Conservation (phyloP, 345 rosid species). For the Eucalyptus regnans region DNA sequence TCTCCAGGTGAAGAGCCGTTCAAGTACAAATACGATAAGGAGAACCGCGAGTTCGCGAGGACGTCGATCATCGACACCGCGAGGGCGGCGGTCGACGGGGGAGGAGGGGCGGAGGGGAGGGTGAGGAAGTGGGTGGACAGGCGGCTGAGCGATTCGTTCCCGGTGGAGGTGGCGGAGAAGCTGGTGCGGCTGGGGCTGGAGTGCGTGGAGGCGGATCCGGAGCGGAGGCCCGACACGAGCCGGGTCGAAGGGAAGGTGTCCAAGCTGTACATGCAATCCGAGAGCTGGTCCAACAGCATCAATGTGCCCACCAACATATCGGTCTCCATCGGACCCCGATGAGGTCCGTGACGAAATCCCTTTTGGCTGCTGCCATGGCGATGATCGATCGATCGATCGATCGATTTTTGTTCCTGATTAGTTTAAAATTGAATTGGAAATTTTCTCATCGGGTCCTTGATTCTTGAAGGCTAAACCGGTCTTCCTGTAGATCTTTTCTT, state of each 20-base stretch:
- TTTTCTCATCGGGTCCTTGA: background rate
- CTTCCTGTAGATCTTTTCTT: background rate
- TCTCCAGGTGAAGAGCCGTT: slow-evolving; percentile 59
- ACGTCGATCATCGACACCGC: slow-evolving; percentile 66
- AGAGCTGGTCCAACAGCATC: slow-evolving; percentile 39
- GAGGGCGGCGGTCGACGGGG: slow-evolving; percentile 13
- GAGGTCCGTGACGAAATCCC: background rate
- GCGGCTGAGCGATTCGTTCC: slow-evolving; percentile 72
- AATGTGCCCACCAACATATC: slow-evolving; percentile 43
- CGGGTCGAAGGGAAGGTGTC: slow-evolving; percentile 83
- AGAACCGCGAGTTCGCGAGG: slow-evolving; percentile 23
- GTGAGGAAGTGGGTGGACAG: slow-evolving; percentile 68
- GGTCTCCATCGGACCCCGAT: slow-evolving; percentile 53
- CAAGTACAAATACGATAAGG: slow-evolving; percentile 41
- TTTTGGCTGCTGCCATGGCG: background rate
- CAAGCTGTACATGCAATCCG: slow-evolving; percentile 45
- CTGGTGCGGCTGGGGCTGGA: slow-evolving; percentile 49
- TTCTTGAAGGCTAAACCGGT: background rate
- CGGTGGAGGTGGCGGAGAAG: slow-evolving; percentile 52
- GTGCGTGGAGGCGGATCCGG: slow-evolving; percentile 55
- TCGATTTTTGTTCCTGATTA: background rate
- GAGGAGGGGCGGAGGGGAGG: slow-evolving; percentile 9
- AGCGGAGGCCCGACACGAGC: slow-evolving; percentile 70
- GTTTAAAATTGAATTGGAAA: background rate
- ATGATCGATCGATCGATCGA: background rate